These are phyloP conservation scores for Sporisorium iseilematis-ciliati DNA, from an alignment of 1,284 basidiomycete genomes.

Conservation along the genomic window DNA sequence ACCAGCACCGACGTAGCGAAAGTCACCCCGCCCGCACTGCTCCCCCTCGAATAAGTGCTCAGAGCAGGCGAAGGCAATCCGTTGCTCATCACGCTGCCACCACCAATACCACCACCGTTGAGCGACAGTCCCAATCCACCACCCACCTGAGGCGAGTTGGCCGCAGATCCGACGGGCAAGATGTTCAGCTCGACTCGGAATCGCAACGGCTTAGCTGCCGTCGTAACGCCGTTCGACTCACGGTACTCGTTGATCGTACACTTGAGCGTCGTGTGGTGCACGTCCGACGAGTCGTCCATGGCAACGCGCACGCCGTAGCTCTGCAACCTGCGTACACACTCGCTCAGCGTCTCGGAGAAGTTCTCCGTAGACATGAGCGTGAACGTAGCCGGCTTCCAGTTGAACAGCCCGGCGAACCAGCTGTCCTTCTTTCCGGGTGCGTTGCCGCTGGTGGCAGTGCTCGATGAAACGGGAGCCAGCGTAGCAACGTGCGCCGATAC, in stretches of 20 bases:
- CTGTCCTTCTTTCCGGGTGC: constrained; percentile 74
- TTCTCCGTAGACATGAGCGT: constrained; percentile 71
- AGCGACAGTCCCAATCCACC: constrained; percentile 32
- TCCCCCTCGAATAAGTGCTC: constrained; percentile 40
- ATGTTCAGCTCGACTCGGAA: constrained; percentile 68
- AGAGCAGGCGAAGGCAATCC: constrained; percentile 46
- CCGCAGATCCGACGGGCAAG: constrained; percentile 54
- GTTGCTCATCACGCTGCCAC: constrained; percentile 17
- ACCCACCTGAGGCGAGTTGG: constrained; percentile 38
- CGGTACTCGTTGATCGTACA: constrained; percentile 58
- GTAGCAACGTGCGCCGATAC: constrained; percentile 19
- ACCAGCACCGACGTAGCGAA: constrained; percentile 77
- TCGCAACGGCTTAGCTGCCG: constrained; percentile 60
- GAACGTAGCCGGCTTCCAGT: constrained; percentile 80
- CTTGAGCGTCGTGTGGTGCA: constrained; percentile 58
- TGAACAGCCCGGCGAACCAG: constrained; percentile 91
- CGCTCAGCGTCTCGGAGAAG: constrained; percentile 76
- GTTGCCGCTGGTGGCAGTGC: constrained; percentile 2
- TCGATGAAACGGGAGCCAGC: constrained; percentile 9
- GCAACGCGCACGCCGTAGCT: constrained; percentile 77
- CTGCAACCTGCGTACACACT: constrained; percentile 78
- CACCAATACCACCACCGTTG: constrained; percentile 21
- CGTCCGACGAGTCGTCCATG: constrained; percentile 73
- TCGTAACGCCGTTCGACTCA: constrained; percentile 43
- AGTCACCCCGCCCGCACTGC: constrained; percentile 23